Evolutionary conservation across 208 protist species (phyloP).

Genomic region (Trypanosoma grayi): DNA sequence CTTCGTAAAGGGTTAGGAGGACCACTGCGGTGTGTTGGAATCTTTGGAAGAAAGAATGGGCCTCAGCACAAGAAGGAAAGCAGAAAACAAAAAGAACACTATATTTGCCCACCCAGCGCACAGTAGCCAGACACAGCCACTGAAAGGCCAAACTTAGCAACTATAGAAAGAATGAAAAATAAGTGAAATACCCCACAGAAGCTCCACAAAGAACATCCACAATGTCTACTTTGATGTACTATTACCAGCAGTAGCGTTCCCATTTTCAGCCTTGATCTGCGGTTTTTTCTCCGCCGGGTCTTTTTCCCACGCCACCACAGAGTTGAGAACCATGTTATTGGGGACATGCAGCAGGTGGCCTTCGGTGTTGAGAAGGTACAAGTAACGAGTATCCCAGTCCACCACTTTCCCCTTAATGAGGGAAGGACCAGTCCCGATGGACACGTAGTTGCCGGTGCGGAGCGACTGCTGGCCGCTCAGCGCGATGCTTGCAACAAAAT

Average conservation of each 20-base stretch:
- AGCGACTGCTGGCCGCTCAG: constrained; percentile 59
- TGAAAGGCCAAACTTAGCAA: neutral
- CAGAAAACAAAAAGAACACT: neutral
- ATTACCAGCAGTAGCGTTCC: neutral
- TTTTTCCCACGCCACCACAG: constrained; percentile 56
- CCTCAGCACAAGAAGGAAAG: too few species aligned
- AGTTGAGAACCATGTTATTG: constrained; percentile 77
- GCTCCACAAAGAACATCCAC: too few species aligned
- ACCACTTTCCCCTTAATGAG: constrained; percentile 49
- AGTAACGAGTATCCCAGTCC: constrained; percentile 81
- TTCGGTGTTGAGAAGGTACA: constrained; percentile 62
- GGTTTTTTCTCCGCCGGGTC: neutral
- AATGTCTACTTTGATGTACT: too few species aligned
- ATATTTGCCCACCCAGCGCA: neutral
- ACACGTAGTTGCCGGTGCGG: constrained; percentile 55
- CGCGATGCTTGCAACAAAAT: constrained; percentile 79
- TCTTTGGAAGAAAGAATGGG: too few species aligned
- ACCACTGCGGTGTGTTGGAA: too few species aligned
- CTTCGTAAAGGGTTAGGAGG: too few species aligned
- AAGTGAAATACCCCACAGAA: too few species aligned
- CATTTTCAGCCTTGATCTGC: neutral
- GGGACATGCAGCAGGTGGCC: constrained; percentile 56
- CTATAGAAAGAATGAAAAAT: neutral
- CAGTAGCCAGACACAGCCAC: too few species aligned
- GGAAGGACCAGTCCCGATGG: constrained; percentile 46